These are phyloP conservation scores for Selaginella moellendorffii DNA, from an alignment of 75 land plant genomes.

Conservation along the genomic window DNA sequence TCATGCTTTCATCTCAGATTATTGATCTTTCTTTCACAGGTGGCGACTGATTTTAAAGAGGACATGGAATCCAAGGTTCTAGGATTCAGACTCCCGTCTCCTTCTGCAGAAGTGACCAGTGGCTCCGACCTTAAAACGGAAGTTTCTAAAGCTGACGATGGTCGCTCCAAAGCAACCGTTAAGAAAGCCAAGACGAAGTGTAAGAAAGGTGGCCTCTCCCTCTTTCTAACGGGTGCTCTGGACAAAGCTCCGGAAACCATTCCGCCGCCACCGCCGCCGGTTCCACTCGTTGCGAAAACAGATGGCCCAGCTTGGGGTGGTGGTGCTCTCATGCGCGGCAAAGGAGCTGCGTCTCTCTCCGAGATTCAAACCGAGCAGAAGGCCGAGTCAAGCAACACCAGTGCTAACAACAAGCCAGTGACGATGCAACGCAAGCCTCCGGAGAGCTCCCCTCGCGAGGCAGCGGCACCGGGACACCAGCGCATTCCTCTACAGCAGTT, in stretches of 20 bases:
- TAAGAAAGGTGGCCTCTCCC: constrained; percentile 83
- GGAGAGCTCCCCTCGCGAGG: too few relatives aligned
- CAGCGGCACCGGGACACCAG: not conserved
- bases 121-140: too few relatives aligned
- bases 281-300: constrained; percentile 37
- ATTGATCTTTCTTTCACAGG: too few relatives aligned
- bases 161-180: too few relatives aligned
- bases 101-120: too few relatives aligned
- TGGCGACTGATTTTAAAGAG: too few relatives aligned
- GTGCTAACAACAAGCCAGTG: too few relatives aligned
- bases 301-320: constrained; percentile 99
- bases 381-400: constrained; percentile 18
- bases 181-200: constrained; percentile 49
- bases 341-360: constrained; percentile 42
- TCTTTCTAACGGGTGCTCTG: constrained; percentile 94
- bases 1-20: too few relatives aligned
- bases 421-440: too few relatives aligned
- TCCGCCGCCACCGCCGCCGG: constrained; percentile 30
- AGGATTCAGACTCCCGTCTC: too few relatives aligned
- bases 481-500: constrained; percentile 11
- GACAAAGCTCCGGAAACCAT: constrained; percentile 38
- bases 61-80: too few relatives aligned
- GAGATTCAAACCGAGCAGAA: constrained; percentile 80
- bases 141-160: too few relatives aligned
- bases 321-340: constrained; percentile 35